Evolutionary conservation across 2,329 filamentous ascomycete species (phyloP).

Genomic region (Arachnomyces sp.): DNA sequence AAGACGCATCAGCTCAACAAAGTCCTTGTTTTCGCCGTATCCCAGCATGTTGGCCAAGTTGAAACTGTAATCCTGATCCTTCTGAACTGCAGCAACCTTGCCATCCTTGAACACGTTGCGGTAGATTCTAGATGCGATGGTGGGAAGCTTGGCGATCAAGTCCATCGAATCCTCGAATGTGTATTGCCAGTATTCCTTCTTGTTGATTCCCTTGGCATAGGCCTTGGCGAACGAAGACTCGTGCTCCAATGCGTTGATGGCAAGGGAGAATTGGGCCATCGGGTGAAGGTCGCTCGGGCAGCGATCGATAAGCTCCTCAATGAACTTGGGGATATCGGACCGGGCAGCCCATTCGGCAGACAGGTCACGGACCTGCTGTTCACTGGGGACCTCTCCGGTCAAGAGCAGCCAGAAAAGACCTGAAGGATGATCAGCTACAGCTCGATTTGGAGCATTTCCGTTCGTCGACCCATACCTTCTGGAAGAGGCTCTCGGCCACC

Average conservation of each 20-base stretch:
- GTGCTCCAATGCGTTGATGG: slow-evolving; percentile 96
- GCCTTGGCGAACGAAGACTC: slow-evolving; percentile 97
- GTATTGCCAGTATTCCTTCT: slow-evolving; percentile 99
- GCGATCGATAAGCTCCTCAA: slow-evolving; percentile 99
- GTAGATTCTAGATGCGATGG: slow-evolving; percentile 97
- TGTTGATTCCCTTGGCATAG: slow-evolving; percentile 98
- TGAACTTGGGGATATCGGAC: slow-evolving; percentile 92
- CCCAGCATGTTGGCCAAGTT: slow-evolving; percentile 99
- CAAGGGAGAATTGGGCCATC: slow-evolving; percentile 98
- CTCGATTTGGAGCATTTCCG: slow-evolving; percentile 6
- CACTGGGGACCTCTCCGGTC: slow-evolving; percentile 92
- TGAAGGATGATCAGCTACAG: slow-evolving; percentile 25
- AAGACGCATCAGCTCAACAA: slow-evolving; percentile 94
- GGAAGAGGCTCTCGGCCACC: slow-evolving; percentile 95
- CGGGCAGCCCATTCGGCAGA: slow-evolving; percentile 98
- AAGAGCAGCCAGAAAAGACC: slow-evolving; percentile 99
- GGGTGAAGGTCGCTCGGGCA: slow-evolving; percentile 98
- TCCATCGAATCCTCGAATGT: slow-evolving; percentile 99
- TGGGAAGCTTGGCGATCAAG: slow-evolving; percentile 98
- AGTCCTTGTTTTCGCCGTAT: slow-evolving; percentile 90
- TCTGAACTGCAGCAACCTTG: slow-evolving; percentile 91
- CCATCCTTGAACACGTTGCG: slow-evolving; percentile 99
- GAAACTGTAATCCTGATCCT: slow-evolving; percentile 99
- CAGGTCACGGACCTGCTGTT: slow-evolving; percentile 97
- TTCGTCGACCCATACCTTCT: slow-evolving; percentile 56